Percentiles rank a stretch among this genome's conserved stretches.
These are phyloP conservation scores for Phytophthora tentaculata DNA, from an alignment of 352 stramenopile genomes.

Conservation along the genomic window DNA sequence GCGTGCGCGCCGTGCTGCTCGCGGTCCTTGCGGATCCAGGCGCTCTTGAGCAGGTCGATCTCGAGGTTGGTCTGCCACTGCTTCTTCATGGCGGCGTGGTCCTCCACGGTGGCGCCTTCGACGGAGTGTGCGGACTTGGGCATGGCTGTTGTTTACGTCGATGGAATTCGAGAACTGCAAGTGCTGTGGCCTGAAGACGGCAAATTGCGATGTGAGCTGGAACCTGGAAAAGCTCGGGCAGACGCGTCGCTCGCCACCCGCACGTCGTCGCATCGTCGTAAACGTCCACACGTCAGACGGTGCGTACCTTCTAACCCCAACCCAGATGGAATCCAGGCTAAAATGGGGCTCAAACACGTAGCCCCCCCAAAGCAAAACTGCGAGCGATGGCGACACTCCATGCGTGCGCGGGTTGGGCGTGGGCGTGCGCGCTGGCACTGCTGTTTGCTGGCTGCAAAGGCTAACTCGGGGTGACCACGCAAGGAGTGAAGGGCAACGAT, in stretches of 20 bases:
- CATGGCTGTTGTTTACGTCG: conserved; percentile 22
- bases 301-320: conserved; percentile 29
- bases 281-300: conserved; percentile 45
- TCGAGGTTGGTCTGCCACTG: conserved; percentile 71
- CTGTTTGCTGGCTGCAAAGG: neutral
- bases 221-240: conserved; percentile 17
- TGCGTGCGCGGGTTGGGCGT: conserved; percentile 1
- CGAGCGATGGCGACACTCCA: neutral
- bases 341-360: conserved; percentile 14
- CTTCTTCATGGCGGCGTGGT: conserved; percentile 63
- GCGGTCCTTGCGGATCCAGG: conserved; percentile 66
- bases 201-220: conserved; percentile 47
- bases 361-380: neutral
- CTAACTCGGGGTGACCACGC: neutral
- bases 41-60: conserved; percentile 68
- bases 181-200: conserved; percentile 13
- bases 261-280: conserved; percentile 34
- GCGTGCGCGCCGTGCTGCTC: conserved; percentile 47
- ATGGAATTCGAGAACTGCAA: neutral
- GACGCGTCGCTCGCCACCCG: conserved; percentile 30
- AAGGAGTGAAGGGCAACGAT: conserved; percentile 10
- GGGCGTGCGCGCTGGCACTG: conserved; percentile 3
- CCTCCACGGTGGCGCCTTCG: conserved; percentile 34
- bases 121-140: conserved; percentile 38
- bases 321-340: conserved; percentile 38